phyloP scores from a whole-genome alignment of 1,284 basidiomycete genomes.

The Ceraceosorus bombacis region DNA sequence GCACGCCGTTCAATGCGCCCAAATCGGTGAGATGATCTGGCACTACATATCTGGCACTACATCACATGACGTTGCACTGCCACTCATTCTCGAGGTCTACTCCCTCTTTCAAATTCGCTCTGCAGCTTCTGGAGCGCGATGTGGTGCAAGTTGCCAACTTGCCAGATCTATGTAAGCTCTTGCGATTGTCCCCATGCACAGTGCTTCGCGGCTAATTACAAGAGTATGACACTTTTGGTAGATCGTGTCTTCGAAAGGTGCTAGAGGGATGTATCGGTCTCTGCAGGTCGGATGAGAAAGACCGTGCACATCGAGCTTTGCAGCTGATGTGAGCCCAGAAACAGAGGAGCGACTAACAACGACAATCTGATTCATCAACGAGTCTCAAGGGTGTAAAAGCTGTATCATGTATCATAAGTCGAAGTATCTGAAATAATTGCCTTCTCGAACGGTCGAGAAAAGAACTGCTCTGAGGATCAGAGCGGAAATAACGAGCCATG shows the following conservation, averaged over 20 bases:
- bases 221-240: neutral
- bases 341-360: too few species aligned
- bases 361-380: too few species aligned
- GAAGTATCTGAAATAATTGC: too few species aligned
- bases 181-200: neutral
- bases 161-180: neutral
- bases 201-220: neutral
- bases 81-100: neutral
- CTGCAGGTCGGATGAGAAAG: neutral
- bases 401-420: too few species aligned
- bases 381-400: too few species aligned
- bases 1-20: conserved; percentile 19
- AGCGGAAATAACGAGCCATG: too few species aligned
- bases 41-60: too few species aligned
- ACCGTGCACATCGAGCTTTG: too few species aligned
- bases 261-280: neutral
- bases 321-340: too few species aligned
- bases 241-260: neutral
- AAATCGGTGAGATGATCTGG: conserved; percentile 1
- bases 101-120: neutral
- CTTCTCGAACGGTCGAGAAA: too few species aligned
- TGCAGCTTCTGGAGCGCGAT: neutral
- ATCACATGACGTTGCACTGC: neutral
- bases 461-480: too few species aligned
- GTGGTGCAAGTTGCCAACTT: neutral